These are phyloP conservation scores for Capsella rubella DNA, from an alignment of 441 rosid genomes.

Conservation along the genomic window DNA sequence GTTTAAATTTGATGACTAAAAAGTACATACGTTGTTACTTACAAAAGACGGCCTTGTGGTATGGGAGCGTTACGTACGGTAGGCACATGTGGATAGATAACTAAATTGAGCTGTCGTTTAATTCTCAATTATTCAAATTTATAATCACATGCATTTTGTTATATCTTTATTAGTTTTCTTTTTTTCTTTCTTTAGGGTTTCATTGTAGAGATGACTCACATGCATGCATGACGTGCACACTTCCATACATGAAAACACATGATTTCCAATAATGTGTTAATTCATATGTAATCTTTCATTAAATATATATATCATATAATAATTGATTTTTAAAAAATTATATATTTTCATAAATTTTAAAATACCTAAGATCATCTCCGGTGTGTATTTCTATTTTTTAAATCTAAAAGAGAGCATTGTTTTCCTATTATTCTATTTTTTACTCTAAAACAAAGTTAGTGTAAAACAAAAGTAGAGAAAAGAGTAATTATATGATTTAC, in stretches of 20 bases:
- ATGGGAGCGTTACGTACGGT: conserved; percentile 17
- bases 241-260: conserved; percentile 9
- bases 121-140: conserved; percentile 12
- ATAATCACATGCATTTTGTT: conserved; percentile 36
- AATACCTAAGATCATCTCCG: too few species aligned
- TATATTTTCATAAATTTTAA: too few species aligned
- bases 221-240: conserved; percentile 38
- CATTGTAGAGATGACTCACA: conserved; percentile 19
- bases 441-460: too few species aligned
- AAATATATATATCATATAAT: too few species aligned
- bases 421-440: too few species aligned
- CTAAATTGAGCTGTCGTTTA: conserved; percentile 33
- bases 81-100: conserved; percentile 30
- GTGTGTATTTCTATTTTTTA: too few species aligned
- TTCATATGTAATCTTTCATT: too few species aligned
- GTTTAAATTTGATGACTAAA: background rate
- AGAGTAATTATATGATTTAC: too few species aligned
- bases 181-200: background rate
- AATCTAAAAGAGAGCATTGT: too few species aligned
- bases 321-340: too few species aligned
- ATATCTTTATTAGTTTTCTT: conserved; percentile 15
- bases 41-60: background rate
- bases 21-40: background rate
- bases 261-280: background rate
- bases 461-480: too few species aligned